Base-by-base conservation (phyloP, 257 asterid species). In the Solanum tacnaense region DNA sequence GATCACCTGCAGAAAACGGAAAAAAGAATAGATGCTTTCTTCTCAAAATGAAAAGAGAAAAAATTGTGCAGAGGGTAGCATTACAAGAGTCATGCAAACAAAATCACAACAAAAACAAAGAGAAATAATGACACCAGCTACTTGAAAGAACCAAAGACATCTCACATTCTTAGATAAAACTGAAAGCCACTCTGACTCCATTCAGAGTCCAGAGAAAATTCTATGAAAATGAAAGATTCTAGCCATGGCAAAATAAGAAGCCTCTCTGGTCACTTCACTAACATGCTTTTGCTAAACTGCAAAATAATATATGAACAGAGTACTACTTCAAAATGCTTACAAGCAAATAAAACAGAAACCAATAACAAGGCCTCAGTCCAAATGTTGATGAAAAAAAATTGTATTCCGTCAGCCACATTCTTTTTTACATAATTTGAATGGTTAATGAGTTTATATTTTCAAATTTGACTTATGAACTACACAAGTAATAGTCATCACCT, bases 1-100 rank as follows among this genome's bases (percentile, higher is more conserved):
- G 88, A 89, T 68, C 56, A 79, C 90, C 94, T 92, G 90, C 89
- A 91, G 31, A 85, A 25, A 75, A 49, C 3, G 29, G 27, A 32
- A 72, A 83, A 83, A 16, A 29, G 56, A 87, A 39, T 39, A 29
- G 52, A 36, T 44, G 65, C 5, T 13, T 79, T 75, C 36, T 86
- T 29, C 44, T 13, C 75, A 87, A 41, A 49, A 41, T 8, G 32
- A 16, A 68, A 36, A 12, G 38, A 58, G 7, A 78, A 34, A 46
- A 68, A 39, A 31, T 29, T 35, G 18, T n/a, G 39, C 1, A n/a
- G 82, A 58, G 32, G 32, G 18, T 83, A 32, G 25, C 65, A 27
- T 41, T 5, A 78, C 36, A 41, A 79, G 15, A 25, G 38, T 44
- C 36, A 4, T 44, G 25, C 65, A 79, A 79, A 27, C 15, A 44